These are phyloP conservation scores for Halteria grandinella DNA, from an alignment of 73 alveolate genomes.

Conservation along the genomic window DNA sequence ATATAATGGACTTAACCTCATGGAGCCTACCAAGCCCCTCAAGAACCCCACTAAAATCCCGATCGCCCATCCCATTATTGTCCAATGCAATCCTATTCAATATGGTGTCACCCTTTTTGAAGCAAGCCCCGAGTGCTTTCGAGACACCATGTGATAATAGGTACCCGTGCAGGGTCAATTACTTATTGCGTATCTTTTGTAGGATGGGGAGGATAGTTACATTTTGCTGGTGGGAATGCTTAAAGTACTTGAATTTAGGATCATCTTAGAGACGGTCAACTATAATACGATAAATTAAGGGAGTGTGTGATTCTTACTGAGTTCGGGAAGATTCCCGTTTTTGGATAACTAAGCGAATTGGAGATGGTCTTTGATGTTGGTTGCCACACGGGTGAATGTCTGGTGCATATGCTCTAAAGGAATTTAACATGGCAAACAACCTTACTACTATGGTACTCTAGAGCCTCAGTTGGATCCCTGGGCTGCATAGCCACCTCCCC, in stretches of 20 bases:
- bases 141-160: not conserved
- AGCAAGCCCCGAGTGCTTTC: constrained; percentile 24
- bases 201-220: constrained; percentile 10
- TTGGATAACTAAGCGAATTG: too few species aligned
- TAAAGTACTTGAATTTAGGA: not conserved
- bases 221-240: not conserved
- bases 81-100: constrained; percentile 12
- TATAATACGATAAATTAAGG: too few species aligned
- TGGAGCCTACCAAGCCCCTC: not conserved
- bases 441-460: too few species aligned
- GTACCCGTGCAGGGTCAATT: constrained; percentile 17
- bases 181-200: not conserved
- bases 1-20: not conserved
- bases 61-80: constrained; percentile 23
- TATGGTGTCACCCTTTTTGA: not conserved
- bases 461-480: too few species aligned
- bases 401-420: too few species aligned
- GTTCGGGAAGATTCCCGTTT: too few species aligned
- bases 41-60: not conserved
- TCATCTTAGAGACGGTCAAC: too few species aligned
- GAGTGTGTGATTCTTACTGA: too few species aligned
- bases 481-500: too few species aligned
- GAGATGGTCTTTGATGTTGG: too few species aligned
- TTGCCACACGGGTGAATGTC: too few species aligned
- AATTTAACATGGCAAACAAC: too few species aligned